Conservation (phyloP, 768 basidiomycete genomes). For the Leucocoprinus sp. region DNA sequence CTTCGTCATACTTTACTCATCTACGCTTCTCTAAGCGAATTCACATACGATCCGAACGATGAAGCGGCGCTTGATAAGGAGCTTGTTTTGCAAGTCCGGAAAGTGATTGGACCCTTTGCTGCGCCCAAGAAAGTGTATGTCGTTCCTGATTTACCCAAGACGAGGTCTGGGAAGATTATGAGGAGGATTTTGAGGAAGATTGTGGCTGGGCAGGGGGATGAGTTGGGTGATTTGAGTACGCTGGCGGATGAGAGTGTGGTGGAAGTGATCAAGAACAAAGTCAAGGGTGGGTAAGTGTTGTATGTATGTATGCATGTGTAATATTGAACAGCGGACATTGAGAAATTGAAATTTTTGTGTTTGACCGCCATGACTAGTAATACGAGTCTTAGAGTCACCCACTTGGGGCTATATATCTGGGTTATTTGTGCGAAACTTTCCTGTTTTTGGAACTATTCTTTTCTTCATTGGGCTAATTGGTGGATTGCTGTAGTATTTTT, state of each 20-base stretch:
- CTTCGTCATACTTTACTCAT: neutral
- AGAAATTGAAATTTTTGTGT: no score
- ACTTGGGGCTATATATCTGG: no score
- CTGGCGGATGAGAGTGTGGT: conserved; percentile 85
- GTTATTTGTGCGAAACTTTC: no score
- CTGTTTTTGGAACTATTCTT: no score
- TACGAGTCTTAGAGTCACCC: no score
- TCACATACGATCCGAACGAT: conserved; percentile 61
- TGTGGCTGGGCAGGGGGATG: conserved; percentile 87
- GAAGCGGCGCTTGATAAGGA: conserved; percentile 75
- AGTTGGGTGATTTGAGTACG: conserved; percentile 91
- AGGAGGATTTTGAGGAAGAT: conserved; percentile 95
- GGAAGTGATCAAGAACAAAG: conserved; percentile 77
- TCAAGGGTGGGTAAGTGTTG: conserved; percentile 29
- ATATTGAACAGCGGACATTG: no score
- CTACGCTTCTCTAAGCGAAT: conserved; percentile 47
- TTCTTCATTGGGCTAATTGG: no score
- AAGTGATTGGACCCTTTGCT: conserved; percentile 96
- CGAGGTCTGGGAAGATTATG: conserved; percentile 96
- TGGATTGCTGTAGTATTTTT: no score
- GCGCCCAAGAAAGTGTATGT: conserved; percentile 90
- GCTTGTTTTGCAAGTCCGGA: conserved; percentile 89
- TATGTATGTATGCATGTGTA: no score
- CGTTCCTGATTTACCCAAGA: conserved; percentile 85
- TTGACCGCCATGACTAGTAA: no score